Evolutionary conservation across 129 eudicot species (phyloP).

Genomic region (Smallanthus sonchifolius): DNA sequence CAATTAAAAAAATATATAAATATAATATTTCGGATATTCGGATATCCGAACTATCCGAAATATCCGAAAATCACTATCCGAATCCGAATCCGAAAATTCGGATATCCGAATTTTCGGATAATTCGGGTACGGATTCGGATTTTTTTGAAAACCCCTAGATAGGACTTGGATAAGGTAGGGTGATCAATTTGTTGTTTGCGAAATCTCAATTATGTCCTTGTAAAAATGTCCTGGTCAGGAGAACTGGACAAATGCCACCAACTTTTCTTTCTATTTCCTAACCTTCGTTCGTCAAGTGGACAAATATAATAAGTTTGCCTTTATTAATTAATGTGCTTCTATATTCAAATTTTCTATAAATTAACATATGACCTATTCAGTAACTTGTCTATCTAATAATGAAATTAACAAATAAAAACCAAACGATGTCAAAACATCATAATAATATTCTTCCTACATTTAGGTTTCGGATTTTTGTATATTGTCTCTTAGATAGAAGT

Average conservation of each 20-base stretch:
- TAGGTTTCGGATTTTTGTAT: background rate
- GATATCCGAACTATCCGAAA: too few species aligned
- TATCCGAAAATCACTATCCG: too few species aligned
- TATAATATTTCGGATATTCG: too few species aligned
- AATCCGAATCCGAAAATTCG: too few species aligned
- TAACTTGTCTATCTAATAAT: background rate
- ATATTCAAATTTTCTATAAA: background rate
- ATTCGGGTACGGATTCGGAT: too few species aligned
- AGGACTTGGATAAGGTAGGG: slow-evolving; percentile 21
- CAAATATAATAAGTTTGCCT: background rate
- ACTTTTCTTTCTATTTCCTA: slow-evolving; percentile 6
- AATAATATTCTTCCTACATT: background rate
- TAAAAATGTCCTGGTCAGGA: slow-evolving; percentile 8
- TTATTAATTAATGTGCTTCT: background rate
- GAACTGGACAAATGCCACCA: slow-evolving; percentile 31
- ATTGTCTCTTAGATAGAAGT: background rate
- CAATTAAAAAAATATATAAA: too few species aligned
- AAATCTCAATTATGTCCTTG: background rate
- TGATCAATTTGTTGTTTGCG: background rate
- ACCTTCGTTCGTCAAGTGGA: background rate
- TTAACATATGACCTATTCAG: background rate
- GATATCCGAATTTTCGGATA: too few species aligned
- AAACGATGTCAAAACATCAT: background rate
- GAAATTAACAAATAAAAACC: background rate
- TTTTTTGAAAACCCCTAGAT: too few species aligned